A percentile compares a stretch with the other conserved stretches of the same genome.
Conservation (phyloP, 441 rosid species). For the Geranium incanum region DNA sequence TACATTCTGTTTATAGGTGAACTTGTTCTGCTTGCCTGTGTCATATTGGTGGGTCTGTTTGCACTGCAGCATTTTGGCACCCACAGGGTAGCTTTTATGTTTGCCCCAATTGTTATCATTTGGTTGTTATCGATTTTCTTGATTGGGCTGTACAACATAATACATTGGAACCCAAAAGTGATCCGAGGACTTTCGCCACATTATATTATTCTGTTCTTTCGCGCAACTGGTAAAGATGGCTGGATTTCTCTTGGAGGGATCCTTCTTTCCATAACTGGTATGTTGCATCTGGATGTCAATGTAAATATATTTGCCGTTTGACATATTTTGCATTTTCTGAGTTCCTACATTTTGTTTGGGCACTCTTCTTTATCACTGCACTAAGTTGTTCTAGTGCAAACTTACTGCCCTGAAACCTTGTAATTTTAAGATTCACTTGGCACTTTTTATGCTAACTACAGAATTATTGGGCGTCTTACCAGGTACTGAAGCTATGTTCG, state of each 20-base stretch:
- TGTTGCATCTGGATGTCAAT: conserved; percentile 25
- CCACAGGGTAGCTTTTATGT: conserved; percentile 73
- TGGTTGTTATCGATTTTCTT: conserved; percentile 66
- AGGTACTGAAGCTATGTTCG: conserved; percentile 97
- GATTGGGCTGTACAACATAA: conserved; percentile 63
- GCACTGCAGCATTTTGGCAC: conserved; percentile 91
- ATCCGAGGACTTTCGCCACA: conserved; percentile 61
- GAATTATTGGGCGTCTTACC: conserved; percentile 31
- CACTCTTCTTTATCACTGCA: not conserved
- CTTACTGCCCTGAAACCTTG: not conserved
- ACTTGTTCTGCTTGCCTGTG: conserved; percentile 59
- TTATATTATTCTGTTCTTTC: conserved; percentile 68
- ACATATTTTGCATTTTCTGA: not conserved
- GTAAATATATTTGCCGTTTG: not conserved
- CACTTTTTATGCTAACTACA: conserved; percentile 10
- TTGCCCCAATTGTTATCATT: conserved; percentile 73
- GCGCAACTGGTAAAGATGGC: conserved; percentile 61
- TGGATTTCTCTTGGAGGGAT: conserved; percentile 95
- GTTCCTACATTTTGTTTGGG: not conserved
- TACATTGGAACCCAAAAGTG: conserved; percentile 70
- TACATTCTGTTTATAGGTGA: conserved; percentile 37
- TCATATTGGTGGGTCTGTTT: conserved; percentile 82
- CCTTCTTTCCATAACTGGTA: conserved; percentile 81
- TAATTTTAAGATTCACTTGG: not conserved
- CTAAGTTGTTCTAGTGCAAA: not conserved